phyloP scores from a whole-genome alignment of 371 early-diverging fungal genomes.

The Phascolomyces articulosus region DNA sequence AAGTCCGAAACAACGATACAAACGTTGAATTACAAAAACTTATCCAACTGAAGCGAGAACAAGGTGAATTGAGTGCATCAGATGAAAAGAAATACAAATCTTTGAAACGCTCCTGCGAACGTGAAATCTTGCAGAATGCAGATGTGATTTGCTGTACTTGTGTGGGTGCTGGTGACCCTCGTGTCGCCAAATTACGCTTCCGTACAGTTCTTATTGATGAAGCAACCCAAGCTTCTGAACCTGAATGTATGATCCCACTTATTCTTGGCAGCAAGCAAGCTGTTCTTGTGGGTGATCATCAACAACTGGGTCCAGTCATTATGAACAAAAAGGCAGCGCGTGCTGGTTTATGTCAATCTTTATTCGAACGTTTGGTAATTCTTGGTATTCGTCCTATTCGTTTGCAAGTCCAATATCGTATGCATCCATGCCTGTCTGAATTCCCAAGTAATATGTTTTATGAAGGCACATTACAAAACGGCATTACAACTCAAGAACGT shows the following conservation, averaged over 20 bases:
- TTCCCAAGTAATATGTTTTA: slow-evolving; percentile 99
- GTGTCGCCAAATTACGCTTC: slow-evolving; percentile 87
- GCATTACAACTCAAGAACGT: slow-evolving; percentile 92
- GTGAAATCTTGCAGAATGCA: slow-evolving; percentile 88
- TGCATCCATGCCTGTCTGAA: slow-evolving; percentile 97
- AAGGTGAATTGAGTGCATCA: slow-evolving; percentile 85
- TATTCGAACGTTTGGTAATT: slow-evolving; percentile 96
- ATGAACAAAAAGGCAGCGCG: slow-evolving; percentile 96
- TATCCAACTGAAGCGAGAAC: slow-evolving; percentile 84
- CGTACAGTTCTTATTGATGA: slow-evolving; percentile 97
- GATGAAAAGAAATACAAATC: slow-evolving; percentile 88
- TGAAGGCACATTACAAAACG: slow-evolving; percentile 96
- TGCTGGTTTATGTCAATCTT: slow-evolving; percentile 93
- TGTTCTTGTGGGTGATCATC: slow-evolving; percentile 99
- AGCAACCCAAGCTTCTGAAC: slow-evolving; percentile 97
- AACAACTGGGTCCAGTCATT: slow-evolving; percentile 98
- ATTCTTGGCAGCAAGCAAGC: slow-evolving; percentile 95
- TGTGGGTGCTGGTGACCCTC: slow-evolving; percentile 97
- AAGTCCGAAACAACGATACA: slow-evolving; percentile 92
- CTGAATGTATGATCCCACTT: slow-evolving; percentile 97
- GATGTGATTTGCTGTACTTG: slow-evolving; percentile 99
- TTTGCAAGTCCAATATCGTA: slow-evolving; percentile 98
- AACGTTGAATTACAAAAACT: slow-evolving; percentile 92
- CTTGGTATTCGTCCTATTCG: slow-evolving; percentile 93
- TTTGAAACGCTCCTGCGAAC: slow-evolving; percentile 83